Base-by-base conservation (phyloP, 73 alveolate genomes). In the Blepharisma stoltei region DNA sequence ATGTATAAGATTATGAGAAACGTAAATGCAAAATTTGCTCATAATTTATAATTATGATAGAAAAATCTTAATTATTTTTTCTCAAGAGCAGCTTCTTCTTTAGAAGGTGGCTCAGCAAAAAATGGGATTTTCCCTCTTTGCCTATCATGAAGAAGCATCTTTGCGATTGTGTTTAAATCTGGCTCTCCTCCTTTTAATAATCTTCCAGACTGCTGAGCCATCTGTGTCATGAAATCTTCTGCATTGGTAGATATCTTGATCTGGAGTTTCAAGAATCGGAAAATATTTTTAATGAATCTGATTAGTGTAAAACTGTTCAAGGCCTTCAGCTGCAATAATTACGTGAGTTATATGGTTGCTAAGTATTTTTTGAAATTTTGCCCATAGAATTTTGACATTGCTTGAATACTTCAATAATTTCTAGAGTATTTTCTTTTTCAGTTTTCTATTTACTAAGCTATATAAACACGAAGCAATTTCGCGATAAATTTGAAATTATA, bases 71-170 rank as follows among this genome's bases (percentile, higher is more conserved):
- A 14, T 14, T 52, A 14, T 52, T 52, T 14, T 52, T 52, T 11
- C 23, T 52, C 66, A 14, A 14, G 66, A 52, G 23, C 73, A 2
- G 23, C 73, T 14, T 60, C 73, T 14, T 60, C 73, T 60, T 60
- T 60, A 8, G 73, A 32, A 32, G 41, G 73, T 18, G 73, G 73
- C 2, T n/a, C 73, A 60, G 14, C 95, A 82, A 73, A 97, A 93
- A 85, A 98, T 41, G 99, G 99, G 54, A 98, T 97, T 60, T 96
- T 96, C 8, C 99, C 99, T 82, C 98, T 95, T 82, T 97, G 96
- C 99, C 99, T 97, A 84, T 98, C 99, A 88, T 91, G 91, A n/a
- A 98, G 77, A 21, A 98, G 90, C 50, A 94, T 92, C 78, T 97
- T 97, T 6, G 99, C 99, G 7, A 97, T 91, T 5, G 99, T 93